Evolutionary conservation across 495 filamentous ascomycete genomes (phyloP).

Genomic region (Penicillium bovifimosum): DNA sequence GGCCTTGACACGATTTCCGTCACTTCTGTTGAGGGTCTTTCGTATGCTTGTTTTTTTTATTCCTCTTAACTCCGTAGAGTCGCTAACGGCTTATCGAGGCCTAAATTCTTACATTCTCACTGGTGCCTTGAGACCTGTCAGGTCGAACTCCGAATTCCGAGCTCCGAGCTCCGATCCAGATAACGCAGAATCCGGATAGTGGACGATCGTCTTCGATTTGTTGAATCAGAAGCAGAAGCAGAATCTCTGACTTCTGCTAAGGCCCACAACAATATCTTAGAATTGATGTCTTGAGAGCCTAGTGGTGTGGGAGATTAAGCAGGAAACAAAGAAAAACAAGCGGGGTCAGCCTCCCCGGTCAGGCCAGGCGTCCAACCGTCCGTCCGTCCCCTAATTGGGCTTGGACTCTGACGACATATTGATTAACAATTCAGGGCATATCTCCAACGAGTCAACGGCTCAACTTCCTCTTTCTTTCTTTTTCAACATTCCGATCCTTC

Average conservation of each 20-base stretch:
- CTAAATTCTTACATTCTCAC: not conserved
- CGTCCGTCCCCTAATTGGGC: not conserved
- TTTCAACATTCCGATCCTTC: not conserved
- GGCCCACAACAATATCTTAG: too few species aligned
- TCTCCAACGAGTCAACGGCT: too few species aligned
- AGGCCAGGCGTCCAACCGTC: not conserved
- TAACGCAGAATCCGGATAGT: not conserved
- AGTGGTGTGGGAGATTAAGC: not conserved
- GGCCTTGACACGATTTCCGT: not conserved
- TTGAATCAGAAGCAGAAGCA: too few species aligned
- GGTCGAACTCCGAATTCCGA: slow-evolving; percentile 1
- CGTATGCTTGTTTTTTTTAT: too few species aligned
- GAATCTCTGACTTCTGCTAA: too few species aligned
- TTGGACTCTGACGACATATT: not conserved
- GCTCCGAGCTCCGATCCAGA: slow-evolving; percentile 1
- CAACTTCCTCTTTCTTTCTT: not conserved
- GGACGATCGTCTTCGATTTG: too few species aligned
- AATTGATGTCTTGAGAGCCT: not conserved
- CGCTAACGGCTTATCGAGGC: too few species aligned
- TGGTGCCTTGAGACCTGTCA: not conserved
- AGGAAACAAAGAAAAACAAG: not conserved
- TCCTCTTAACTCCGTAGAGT: too few species aligned
- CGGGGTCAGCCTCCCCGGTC: not conserved
- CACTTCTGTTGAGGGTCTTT: too few species aligned
- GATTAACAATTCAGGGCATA: not conserved